Base-by-base conservation (phyloP, 495 filamentous ascomycete genomes). In the Coniosporium apollinis region DNA sequence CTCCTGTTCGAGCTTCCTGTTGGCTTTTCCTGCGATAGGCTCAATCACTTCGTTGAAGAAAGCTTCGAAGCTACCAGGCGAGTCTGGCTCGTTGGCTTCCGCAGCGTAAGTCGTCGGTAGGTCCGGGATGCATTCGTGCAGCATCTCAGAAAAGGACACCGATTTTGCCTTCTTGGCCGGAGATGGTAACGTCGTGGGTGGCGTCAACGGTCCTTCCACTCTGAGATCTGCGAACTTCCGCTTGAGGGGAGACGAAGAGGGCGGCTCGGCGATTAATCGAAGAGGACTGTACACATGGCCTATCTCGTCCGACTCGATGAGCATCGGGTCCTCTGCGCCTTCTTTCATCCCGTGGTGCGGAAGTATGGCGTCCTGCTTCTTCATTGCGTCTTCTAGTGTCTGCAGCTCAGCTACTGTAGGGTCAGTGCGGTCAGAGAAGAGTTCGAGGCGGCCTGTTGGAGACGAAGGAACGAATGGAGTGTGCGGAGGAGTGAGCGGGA, bases 1-100 rank as follows among this genome's bases (percentile, higher is more conserved):
- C 47, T 81, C 76, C 38, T 81, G 74, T 39, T 72, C 71, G 5
- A 69, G 42, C 5, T 46, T 49, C 22, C 52, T 54, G 36, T 54
- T 61, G 18, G 56, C 59, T 9, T 50, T 45, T 25, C 47, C 45
- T 15, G 62, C 68, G 10, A 56, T 50, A n/a, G 66, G 59, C 19
- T 53, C 46, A n/a, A 79, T 50, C 11, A 53, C 36, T 11, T 57
- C 43, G 3, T 52, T 45, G 17, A 66, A 55, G 30, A 67, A 56
- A 3, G 44, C 49, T 11, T 62, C 57, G 22, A 61, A 46, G 13
- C 52, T 48, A 5, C 43, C 45, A 6, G 53, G 41, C 13, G 43
- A 58, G 25, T 13, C 25, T 4, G 42, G 20, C 32, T 32, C 42
- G 39, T 39, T 34, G 37, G 52, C 40, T 8, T 38, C 38, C 24